Percentiles rank a stretch among this genome's conserved stretches.
These are phyloP conservation scores for Syncephalis fuscata DNA, from an alignment of 371 early-diverging fungal genomes.

Conservation along the genomic window DNA sequence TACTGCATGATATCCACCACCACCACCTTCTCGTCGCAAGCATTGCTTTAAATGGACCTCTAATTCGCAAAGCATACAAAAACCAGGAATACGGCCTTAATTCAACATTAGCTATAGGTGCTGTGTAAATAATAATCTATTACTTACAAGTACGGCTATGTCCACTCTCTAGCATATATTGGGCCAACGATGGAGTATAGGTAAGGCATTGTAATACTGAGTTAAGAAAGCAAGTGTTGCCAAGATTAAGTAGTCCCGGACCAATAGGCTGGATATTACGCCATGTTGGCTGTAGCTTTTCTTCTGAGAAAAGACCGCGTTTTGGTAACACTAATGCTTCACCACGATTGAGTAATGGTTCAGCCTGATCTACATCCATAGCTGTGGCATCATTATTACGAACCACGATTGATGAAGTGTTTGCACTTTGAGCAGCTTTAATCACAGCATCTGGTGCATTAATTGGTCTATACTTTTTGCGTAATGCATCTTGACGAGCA, in stretches of 20 bases:
- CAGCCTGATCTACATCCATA: not conserved
- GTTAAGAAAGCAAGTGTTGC: constrained; percentile 95
- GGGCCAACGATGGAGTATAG: constrained; percentile 69
- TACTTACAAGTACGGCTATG: constrained; percentile 31
- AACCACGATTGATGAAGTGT: no score
- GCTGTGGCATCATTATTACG: no score
- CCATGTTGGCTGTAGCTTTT: constrained; percentile 16
- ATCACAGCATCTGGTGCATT: constrained; percentile 13
- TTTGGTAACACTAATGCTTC: constrained; percentile 2
- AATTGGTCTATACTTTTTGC: constrained; percentile 35
- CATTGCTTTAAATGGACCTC: constrained; percentile 29
- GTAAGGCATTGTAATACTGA: constrained; percentile 83
- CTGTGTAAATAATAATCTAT: not conserved
- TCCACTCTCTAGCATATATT: constrained; percentile 38
- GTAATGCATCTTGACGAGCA: constrained; percentile 28
- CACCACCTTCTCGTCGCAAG: constrained; percentile 18
- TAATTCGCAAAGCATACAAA: constrained; percentile 43
- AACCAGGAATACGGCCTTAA: constrained; percentile 27
- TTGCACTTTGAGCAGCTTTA: no score
- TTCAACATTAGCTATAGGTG: not conserved
- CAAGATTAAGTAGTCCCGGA: constrained; percentile 71
- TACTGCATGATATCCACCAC: constrained; percentile 21
- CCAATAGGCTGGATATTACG: constrained; percentile 18
- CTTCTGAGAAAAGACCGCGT: constrained; percentile 14
- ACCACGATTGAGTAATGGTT: constrained; percentile 5